phyloP scores from a whole-genome alignment of 495 filamentous ascomycete genomes.

The Cercophora newfieldiana region DNA sequence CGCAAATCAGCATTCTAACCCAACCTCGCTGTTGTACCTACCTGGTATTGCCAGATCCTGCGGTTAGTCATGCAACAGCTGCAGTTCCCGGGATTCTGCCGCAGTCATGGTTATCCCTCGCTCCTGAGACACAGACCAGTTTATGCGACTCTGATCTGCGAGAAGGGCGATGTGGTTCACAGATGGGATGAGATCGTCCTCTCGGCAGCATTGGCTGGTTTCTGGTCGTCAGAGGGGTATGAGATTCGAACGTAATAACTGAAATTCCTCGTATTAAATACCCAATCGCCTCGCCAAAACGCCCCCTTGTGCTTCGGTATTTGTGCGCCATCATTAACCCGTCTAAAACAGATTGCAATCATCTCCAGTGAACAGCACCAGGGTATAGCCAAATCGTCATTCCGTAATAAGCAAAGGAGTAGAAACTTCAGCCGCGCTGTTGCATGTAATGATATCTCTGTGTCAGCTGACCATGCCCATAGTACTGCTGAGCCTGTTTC shows the following conservation, averaged over 20 bases:
- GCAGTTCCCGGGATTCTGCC: background rate
- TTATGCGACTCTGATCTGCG: background rate
- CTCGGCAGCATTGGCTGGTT: background rate
- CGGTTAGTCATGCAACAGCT: background rate
- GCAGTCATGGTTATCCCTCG: background rate
- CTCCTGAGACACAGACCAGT: background rate
- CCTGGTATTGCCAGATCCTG: background rate
- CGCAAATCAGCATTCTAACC: background rate
- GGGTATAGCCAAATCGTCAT: conserved; percentile 2
- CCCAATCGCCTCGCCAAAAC: background rate
- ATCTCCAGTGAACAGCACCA: background rate
- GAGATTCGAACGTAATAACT: background rate
- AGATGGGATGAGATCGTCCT: background rate
- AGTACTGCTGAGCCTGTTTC: conserved; percentile 18
- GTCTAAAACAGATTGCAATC: background rate
- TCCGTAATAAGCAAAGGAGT: background rate
- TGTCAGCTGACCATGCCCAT: conserved; percentile 13
- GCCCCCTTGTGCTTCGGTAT: background rate
- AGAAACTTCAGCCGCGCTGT: background rate
- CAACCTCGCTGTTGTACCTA: background rate
- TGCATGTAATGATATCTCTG: conserved; percentile 10
- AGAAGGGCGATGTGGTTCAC: background rate
- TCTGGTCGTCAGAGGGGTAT: background rate
- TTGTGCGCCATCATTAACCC: background rate
- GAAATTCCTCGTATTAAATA: background rate